Evolutionary conservation across 352 stramenopile genomes (phyloP).

Genomic region (Pythium sp.): DNA sequence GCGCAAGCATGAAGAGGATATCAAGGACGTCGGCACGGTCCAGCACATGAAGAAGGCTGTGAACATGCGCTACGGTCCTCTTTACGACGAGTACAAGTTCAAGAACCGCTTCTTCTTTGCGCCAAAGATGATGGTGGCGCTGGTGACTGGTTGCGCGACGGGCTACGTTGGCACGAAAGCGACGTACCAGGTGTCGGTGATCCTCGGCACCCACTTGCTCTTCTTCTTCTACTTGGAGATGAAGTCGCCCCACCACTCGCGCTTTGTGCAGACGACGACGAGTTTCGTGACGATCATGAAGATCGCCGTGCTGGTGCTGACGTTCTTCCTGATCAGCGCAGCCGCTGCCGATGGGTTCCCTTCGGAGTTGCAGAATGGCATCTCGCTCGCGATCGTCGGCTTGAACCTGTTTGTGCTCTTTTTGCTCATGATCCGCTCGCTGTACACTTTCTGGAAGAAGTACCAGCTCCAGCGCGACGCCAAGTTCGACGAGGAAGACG

Average conservation of each 20-base stretch:
- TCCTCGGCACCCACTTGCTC: slow-evolving; percentile 53
- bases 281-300: slow-evolving; percentile 80
- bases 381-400: slow-evolving; percentile 64
- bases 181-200: slow-evolving; percentile 48
- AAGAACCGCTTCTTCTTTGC: slow-evolving; percentile 86
- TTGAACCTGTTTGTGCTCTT: slow-evolving; percentile 69
- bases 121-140: slow-evolving; percentile 70
- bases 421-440: slow-evolving; percentile 58
- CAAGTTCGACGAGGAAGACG: slow-evolving; percentile 52
- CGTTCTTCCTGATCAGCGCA: slow-evolving; percentile 68
- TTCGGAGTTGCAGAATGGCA: slow-evolving; percentile 58
- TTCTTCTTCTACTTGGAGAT: slow-evolving; percentile 80
- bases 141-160: slow-evolving; percentile 56
- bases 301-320: slow-evolving; percentile 67
- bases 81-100: slow-evolving; percentile 89
- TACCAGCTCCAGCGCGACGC: slow-evolving; percentile 63
- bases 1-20: slow-evolving; percentile 68
- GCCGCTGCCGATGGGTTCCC: slow-evolving; percentile 53
- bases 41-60: slow-evolving; percentile 82
- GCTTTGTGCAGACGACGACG: slow-evolving; percentile 70
- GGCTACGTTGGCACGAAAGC: slow-evolving; percentile 52
- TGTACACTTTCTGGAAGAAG: slow-evolving; percentile 77
- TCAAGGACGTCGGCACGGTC: slow-evolving; percentile 72
- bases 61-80: slow-evolving; percentile 72
- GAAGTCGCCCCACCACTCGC: slow-evolving; percentile 62